phyloP scores from a whole-genome alignment of 1,139 yeast genomes.

The Hansenula lynferdii region DNA sequence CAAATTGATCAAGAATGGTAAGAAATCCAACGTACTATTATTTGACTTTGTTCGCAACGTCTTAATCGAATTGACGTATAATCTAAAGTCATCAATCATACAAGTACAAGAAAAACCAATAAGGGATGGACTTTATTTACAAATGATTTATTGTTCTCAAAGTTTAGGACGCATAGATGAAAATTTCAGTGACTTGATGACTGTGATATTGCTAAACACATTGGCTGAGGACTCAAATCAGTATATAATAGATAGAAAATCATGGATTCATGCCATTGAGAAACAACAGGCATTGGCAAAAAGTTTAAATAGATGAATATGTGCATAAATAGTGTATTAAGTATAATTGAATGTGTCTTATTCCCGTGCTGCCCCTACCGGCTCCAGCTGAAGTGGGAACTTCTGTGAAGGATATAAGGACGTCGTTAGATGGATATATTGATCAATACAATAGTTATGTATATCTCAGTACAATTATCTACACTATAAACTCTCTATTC shows the following conservation, averaged over 20 bases:
- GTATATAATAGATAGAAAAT: slow-evolving; percentile 24
- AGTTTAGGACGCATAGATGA: slow-evolving; percentile 67
- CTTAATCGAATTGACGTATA: slow-evolving; percentile 28
- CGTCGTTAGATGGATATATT: too few relatives aligned
- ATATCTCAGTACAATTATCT: too few relatives aligned
- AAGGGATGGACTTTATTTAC: slow-evolving; percentile 62
- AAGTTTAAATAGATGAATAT: slow-evolving; percentile 12
- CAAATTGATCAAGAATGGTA: slow-evolving; percentile 10
- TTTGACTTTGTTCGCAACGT: slow-evolving; percentile 38
- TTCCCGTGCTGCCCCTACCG: too few relatives aligned
- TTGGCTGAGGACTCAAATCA: slow-evolving; percentile 1
- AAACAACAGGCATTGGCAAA: slow-evolving; percentile 34
- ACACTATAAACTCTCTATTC: too few relatives aligned
- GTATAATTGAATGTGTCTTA: too few relatives aligned
- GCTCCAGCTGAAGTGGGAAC: too few relatives aligned
- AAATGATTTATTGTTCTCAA: slow-evolving; percentile 71
- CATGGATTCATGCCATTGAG: slow-evolving; percentile 33
- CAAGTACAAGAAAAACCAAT: slow-evolving; percentile 37
- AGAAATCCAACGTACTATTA: slow-evolving; percentile 24
- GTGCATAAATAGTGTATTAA: too few relatives aligned
- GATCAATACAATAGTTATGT: too few relatives aligned
- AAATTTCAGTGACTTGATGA: slow-evolving; percentile 53
- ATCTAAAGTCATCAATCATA: slow-evolving; percentile 33
- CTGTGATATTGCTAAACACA: slow-evolving; percentile 13
- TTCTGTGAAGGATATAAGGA: too few relatives aligned